Base-by-base conservation (phyloP, 225 moss, liverwort and hornwort species). In the Climacium dendroides region DNA sequence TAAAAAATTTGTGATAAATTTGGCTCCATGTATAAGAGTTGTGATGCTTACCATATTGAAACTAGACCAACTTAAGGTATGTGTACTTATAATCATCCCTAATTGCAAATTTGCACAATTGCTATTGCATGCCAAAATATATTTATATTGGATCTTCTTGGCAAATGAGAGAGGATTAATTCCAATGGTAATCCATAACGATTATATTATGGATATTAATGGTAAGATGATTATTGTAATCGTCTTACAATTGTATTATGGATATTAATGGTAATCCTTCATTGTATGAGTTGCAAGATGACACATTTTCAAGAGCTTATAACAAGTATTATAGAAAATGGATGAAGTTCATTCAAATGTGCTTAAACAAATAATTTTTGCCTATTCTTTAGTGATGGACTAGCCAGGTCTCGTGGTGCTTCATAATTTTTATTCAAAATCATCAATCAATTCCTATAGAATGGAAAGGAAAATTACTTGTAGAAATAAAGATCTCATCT, bases 251-350 rank as follows among this genome's bases (percentile, higher is more conserved):
- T n/a, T n/a, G n/a, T n/a, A n/a, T n/a, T n/a, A n/a, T n/a, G n/a
- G n/a, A n/a, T n/a, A n/a, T n/a, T n/a, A n/a, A n/a, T n/a, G n/a
- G n/a, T n/a, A n/a, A n/a, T n/a, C n/a, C n/a, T n/a, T n/a, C 15
- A 25, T 1, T 5, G 15, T 43, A 43, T 1, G 13, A 28, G 16
- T 45, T 0, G 0, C 43, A 43, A 13, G 43, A 73, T 48, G 30
- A 47, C 11, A 47, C 0, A 0, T 73, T 29, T 30, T 47, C 18
- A 47, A 73, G 11, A 47, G 4, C 6, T 73, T 28, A 72, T 0
- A 0, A 2, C 0, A 28, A 0, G 6, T 30, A 6, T 2, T 45
- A 1, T 47, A 11, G 1, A 73, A 11, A 47, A 2, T 73, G 11
- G 47, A 73, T 73, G 47, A 47, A 45, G 10, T 29, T 29, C 17